Conservation (phyloP, 1,284 basidiomycete genomes). For the Calocybe gambosa region DNA sequence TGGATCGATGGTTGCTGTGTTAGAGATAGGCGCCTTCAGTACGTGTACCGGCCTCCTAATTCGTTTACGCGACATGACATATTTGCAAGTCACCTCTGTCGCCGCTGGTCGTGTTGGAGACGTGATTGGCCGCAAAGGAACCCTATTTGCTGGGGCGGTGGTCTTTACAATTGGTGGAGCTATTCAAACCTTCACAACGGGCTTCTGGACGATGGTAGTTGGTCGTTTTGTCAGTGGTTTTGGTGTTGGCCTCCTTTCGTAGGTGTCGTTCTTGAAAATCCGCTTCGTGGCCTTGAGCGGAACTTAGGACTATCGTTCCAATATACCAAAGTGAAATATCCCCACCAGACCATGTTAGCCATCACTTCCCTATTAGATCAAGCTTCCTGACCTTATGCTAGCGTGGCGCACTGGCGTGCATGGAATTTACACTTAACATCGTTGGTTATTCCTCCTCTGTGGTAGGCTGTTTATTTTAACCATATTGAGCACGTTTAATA, state of each 20-base stretch:
- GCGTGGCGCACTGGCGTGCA: slow-evolving; percentile 89
- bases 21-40: slow-evolving; percentile 93
- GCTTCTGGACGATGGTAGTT: slow-evolving; percentile 82
- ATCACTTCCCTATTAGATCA: background rate
- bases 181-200: slow-evolving; percentile 83
- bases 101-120: slow-evolving; percentile 88
- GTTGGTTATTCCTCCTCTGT: slow-evolving; percentile 94
- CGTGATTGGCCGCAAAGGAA: slow-evolving; percentile 80
- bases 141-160: slow-evolving; percentile 81
- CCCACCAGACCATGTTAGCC: slow-evolving; percentile 81
- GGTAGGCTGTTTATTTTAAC: slow-evolving; percentile 42
- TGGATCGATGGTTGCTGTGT: slow-evolving; percentile 87
- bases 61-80: background rate
- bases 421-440: slow-evolving; percentile 95
- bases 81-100: slow-evolving; percentile 73
- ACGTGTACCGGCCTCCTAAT: slow-evolving; percentile 20
- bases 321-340: slow-evolving; percentile 98
- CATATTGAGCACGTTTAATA: too few species aligned
- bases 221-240: slow-evolving; percentile 88
- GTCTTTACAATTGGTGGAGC: slow-evolving; percentile 87
- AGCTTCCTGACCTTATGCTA: slow-evolving; percentile 24
- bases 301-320: slow-evolving; percentile 84
- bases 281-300: background rate
- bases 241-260: slow-evolving; percentile 92
- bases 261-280: slow-evolving; percentile 23